Evolutionary conservation across 2,329 filamentous ascomycete species (phyloP), one percentile per base, ranked within the genome.

Genomic region (Diaporthe longicolla): DNA sequence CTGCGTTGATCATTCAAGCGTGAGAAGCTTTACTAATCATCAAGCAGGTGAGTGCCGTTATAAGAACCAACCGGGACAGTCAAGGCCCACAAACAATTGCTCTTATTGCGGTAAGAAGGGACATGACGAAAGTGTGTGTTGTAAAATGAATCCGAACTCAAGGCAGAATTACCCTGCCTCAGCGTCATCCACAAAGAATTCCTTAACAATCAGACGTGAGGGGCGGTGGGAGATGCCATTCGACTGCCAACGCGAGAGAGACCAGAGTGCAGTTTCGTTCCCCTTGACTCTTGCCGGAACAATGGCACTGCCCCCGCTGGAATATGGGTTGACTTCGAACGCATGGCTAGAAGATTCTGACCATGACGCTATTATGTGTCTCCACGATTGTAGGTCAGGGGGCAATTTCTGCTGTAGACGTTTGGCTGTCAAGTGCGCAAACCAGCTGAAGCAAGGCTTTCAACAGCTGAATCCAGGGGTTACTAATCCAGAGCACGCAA

Each of bases 321-420:
- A 24, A 37, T 37, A 37, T 15, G 11, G 4, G 6, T 26, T 24
- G 4, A 52, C 48, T 11, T 24, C n/a, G 13, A 48, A 68, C n/a
- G 32, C 11, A 17, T 68, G 63, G 63, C 5, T 68, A 37, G 63
- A 68, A 54, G 63, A 68, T 24, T 13, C n/a, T 11, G 45, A 68
- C 11, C 8, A 21, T 37, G 48, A 68, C 11, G 63, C 32, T 26
- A 19, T 68, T 3, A 68, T 68, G 63, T 68, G 63, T 54, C n/a
- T 52, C 17, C 32, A 68, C n/a, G n/a, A 54, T 17, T 68, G 63
- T 24, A 37, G 29, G 45, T 50, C 45, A 50, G 45, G 45, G 21
- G 32, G 29, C 10, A 26, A 17, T 1, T 68, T 68, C 48, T 68
- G 63, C 32, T 54, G 37, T 10, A 26, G 48, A 9, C 63, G 32